These are phyloP conservation scores for Colletotrichum noveboracense DNA, from an alignment of 2,329 filamentous ascomycete genomes.

Conservation along the genomic window DNA sequence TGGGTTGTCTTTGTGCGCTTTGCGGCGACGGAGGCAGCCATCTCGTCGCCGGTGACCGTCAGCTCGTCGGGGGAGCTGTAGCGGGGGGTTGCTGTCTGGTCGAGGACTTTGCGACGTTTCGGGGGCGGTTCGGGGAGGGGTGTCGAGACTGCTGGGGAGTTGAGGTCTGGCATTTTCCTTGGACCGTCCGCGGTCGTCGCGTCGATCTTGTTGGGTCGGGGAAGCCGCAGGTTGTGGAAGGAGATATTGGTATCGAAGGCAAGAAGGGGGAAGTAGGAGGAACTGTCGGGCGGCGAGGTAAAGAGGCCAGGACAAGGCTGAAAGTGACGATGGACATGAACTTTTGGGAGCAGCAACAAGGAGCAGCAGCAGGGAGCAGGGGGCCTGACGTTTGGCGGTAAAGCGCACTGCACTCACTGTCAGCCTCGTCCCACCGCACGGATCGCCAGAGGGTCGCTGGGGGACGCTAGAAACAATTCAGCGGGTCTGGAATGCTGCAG, in stretches of 20 bases:
- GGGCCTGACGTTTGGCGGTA: neutral
- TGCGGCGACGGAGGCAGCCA: neutral
- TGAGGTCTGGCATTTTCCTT: slow-evolving; percentile 31
- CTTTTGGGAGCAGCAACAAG: neutral
- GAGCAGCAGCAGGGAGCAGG: neutral
- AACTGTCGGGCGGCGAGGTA: neutral
- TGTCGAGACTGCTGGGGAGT: slow-evolving; percentile 23
- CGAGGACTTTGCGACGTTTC: slow-evolving; percentile 45
- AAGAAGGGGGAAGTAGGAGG: neutral
- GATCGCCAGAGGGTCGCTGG: neutral
- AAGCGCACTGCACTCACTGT: neutral
- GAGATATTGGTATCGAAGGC: neutral
- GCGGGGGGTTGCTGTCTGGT: slow-evolving; percentile 41
- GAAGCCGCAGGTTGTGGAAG: neutral
- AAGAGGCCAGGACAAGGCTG: neutral
- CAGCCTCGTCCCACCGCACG: slow-evolving; percentile 12
- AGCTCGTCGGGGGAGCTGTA: slow-evolving; percentile 53
- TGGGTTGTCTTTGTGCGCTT: neutral
- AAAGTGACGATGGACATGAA: neutral
- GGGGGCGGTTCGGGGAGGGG: slow-evolving; percentile 36
- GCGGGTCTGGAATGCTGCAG: neutral
- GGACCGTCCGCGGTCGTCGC: neutral
- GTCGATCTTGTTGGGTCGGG: neutral
- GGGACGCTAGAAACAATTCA: neutral
- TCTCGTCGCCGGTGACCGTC: neutral